Percentiles rank a stretch among this genome's conserved stretches.
phyloP scores from a whole-genome alignment of 1,139 yeast species.

The Suhomyces kunorum region DNA sequence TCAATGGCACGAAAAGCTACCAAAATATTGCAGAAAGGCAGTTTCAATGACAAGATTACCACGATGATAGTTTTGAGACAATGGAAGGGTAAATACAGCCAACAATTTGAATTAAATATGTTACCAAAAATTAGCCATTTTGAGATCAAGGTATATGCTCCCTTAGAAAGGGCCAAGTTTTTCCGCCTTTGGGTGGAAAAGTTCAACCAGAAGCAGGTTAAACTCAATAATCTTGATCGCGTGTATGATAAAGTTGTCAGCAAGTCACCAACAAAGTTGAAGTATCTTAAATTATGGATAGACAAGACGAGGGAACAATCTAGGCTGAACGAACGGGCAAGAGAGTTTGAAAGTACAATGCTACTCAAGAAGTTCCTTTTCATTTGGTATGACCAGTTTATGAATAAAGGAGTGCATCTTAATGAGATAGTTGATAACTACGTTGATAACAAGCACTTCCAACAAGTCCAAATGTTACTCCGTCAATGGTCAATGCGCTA shows the following conservation, averaged over 20 bases:
- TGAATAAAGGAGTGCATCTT: slow-evolving; percentile 26
- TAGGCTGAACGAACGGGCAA: slow-evolving; percentile 17
- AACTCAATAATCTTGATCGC: slow-evolving; percentile 16
- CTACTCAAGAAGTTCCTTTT: slow-evolving; percentile 32
- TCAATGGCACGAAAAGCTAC: slow-evolving; percentile 7
- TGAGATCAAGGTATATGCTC: slow-evolving; percentile 13
- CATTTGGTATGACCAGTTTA: slow-evolving; percentile 38
- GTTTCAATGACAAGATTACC: slow-evolving; percentile 11
- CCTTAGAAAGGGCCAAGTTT: slow-evolving; percentile 15
- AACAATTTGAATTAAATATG: slow-evolving; percentile 19
- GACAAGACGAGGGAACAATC: slow-evolving; percentile 12
- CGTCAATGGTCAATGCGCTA: slow-evolving; percentile 43
- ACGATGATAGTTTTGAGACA: slow-evolving; percentile 9
- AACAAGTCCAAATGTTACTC: slow-evolving; percentile 27
- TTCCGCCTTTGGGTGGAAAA: slow-evolving; percentile 27
- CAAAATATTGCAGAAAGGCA: neutral
- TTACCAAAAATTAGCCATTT: slow-evolving; percentile 21
- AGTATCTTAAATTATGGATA: slow-evolving; percentile 20
- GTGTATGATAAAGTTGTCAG: slow-evolving; percentile 17
- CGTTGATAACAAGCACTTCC: slow-evolving; percentile 31
- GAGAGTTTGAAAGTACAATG: slow-evolving; percentile 24
- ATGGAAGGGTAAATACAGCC: slow-evolving; percentile 25
- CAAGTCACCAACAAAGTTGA: slow-evolving; percentile 13
- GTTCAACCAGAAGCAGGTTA: slow-evolving; percentile 19
- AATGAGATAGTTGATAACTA: slow-evolving; percentile 33